A percentile compares a stretch with the other conserved stretches of the same genome.
These are phyloP conservation scores for Rubia balearica DNA, from an alignment of 305 asterid species.

Conservation along the genomic window DNA sequence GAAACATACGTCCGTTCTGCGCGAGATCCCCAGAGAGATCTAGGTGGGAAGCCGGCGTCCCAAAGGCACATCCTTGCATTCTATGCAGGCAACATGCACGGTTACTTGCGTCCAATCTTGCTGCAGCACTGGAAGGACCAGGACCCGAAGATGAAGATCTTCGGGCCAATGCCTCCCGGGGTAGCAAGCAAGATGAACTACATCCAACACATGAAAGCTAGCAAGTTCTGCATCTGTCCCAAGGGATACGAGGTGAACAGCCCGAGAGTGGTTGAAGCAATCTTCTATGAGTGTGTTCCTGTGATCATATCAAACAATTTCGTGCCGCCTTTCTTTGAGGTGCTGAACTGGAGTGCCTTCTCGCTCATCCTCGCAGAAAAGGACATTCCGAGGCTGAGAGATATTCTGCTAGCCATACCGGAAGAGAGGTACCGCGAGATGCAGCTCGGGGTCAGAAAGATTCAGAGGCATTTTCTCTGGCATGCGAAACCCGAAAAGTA, in stretches of 20 bases:
- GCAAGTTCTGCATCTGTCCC: conserved; percentile 80
- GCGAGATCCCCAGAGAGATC: conserved; percentile 70
- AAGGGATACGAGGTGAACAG: conserved; percentile 58
- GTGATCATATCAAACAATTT: conserved; percentile 69
- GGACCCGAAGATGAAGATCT: conserved; percentile 59
- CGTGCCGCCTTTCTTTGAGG: conserved; percentile 70
- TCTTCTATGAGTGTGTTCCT: conserved; percentile 75
- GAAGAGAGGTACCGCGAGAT: conserved; percentile 36
- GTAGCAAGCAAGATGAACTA: conserved; percentile 47
- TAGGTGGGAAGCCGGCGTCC: conserved; percentile 79
- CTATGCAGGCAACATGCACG: conserved; percentile 80
- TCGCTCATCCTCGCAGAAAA: conserved; percentile 61
- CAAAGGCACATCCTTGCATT: conserved; percentile 62
- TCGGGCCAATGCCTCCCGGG: conserved; percentile 64
- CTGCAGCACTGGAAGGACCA: conserved; percentile 66
- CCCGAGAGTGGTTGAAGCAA: conserved; percentile 88
- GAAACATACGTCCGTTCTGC: conserved; percentile 86
- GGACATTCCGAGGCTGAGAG: conserved; percentile 59
- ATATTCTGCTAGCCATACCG: conserved; percentile 45
- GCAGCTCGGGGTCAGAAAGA: conserved; percentile 64
- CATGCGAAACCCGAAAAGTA: conserved; percentile 55
- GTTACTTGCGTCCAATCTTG: conserved; percentile 72
- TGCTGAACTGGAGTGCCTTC: conserved; percentile 62
- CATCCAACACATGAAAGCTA: conserved; percentile 66
- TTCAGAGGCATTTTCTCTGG: conserved; percentile 74